Evolutionary conservation across 2,329 filamentous ascomycete species (phyloP).

Genomic region (Epichloe typhina): DNA sequence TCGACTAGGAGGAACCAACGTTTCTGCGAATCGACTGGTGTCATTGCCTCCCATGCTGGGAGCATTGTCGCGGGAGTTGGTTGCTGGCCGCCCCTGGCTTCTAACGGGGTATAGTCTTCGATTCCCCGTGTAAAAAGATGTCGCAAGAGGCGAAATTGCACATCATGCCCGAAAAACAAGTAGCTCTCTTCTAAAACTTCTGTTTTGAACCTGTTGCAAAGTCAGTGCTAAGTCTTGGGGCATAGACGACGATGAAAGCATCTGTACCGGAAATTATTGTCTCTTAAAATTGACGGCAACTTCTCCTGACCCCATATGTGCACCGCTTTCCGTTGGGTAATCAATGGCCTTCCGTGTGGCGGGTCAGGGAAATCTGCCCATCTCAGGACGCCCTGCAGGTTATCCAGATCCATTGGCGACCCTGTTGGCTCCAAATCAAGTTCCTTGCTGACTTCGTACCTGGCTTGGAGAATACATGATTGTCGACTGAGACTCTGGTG

Average conservation of each 20-base stretch:
- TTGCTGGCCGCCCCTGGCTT: constrained; percentile 8
- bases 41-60: constrained; percentile 33
- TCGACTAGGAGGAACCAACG: constrained; percentile 44
- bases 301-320: constrained; percentile 41
- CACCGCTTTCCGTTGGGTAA: constrained; percentile 41
- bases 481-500: constrained; percentile 41
- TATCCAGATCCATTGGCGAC: constrained; percentile 26
- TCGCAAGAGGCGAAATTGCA: constrained; percentile 39
- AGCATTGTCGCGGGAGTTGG: constrained; percentile 17
- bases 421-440: constrained; percentile 29
- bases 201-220: constrained; percentile 32
- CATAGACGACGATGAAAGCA: constrained; percentile 5
- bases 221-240: neutral
- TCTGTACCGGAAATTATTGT: constrained; percentile 38
- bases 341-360: constrained; percentile 27
- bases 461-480: constrained; percentile 42
- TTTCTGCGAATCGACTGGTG: constrained; percentile 33
- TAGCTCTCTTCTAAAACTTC: constrained; percentile 41
- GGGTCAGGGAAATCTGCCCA: constrained; percentile 52
- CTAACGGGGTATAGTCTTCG: constrained; percentile 20
- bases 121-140: constrained; percentile 29
- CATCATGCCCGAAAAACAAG: constrained; percentile 38
- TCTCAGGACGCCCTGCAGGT: constrained; percentile 33
- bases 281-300: constrained; percentile 32
- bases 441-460: constrained; percentile 38